Evolutionary conservation across 2,329 filamentous ascomycete genomes (phyloP), one percentile per base, ranked within the genome.

Genomic region (Penicillium sp.): DNA sequence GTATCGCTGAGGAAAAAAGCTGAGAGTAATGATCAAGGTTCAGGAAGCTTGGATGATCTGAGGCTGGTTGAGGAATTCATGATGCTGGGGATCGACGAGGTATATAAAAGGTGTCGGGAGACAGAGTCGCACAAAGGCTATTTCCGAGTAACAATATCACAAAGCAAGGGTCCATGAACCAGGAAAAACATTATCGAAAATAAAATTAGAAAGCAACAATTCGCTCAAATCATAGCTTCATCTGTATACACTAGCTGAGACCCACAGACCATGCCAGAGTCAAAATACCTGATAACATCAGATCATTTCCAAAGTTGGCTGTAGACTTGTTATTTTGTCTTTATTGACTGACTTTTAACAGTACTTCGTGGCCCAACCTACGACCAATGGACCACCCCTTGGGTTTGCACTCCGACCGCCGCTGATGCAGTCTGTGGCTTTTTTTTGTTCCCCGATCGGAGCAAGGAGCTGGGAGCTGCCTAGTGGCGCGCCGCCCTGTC

Each of bases 371-470:
- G 56, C 44, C 39, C 19, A 53, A 56, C 54, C 59, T 54, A 65
- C 9, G 9, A 62, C 49, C 35, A 39, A 26, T 45, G 44, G 22
- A 26, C 13, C 33, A 42, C 21, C 52, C 52, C 52, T 49, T 54
- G 52, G 19, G 26, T 45, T 44, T 37, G 19, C 42, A 35, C 42
- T 19, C 49, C 43, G 60, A 57, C 56, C 59, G 61, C 54, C 55
- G 52, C 54, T 60, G 53, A 61, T 62, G 60, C 21, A 49, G 37
- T 55, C n/a, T 59, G 62, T 64, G 62, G 60, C 62, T 63, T 56
- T 26, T 26, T 50, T 54, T 29, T 43, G 47, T 49, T 47, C 27
- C 39, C 47, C 39, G 48, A 58, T 46, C 49, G 42, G 53, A 55
- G 60, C 44, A 64, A 61, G 61, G 60, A 62, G 61, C 55, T 22